Evolutionary conservation across 1,284 basidiomycete genomes (phyloP).

Genomic region (Cryptococcus sp.): DNA sequence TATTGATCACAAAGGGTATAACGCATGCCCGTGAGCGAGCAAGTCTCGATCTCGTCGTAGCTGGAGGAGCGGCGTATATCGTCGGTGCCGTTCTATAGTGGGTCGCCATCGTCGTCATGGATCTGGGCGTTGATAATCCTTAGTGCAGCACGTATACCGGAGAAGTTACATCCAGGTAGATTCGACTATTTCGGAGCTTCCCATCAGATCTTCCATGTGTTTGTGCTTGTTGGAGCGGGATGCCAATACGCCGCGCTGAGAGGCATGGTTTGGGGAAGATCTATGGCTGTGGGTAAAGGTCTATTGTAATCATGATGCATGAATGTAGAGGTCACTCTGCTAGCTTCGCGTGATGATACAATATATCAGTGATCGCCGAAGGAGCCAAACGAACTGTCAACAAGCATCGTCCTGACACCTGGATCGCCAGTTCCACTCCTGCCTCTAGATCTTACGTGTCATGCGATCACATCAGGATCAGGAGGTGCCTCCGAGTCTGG

Average conservation of each 20-base stretch:
- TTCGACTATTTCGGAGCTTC: conserved; percentile 77
- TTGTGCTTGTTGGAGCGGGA: conserved; percentile 71
- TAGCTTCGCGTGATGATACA: no score
- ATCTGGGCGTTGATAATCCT: conserved; percentile 2
- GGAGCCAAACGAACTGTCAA: no score
- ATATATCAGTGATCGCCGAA: no score
- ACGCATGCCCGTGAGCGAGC: conserved; percentile 57
- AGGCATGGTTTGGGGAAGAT: conserved; percentile 38
- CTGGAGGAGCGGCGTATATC: conserved; percentile 65
- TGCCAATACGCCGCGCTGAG: conserved; percentile 59
- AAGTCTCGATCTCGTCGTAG: conserved; percentile 64
- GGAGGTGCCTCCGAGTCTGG: no score
- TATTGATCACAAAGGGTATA: conserved; percentile 58
- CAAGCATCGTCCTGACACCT: no score
- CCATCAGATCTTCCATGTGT: conserved; percentile 78
- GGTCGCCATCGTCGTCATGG: conserved; percentile 30
- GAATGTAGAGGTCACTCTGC: no score
- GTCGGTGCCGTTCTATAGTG: conserved; percentile 74
- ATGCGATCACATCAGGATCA: no score
- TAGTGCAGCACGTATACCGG: conserved; percentile 78
- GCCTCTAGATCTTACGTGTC: no score
- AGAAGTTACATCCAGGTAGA: conserved; percentile 67
- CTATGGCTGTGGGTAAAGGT: conserved; percentile 11
- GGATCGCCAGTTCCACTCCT: no score
- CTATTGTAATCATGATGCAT: background rate